Evolutionary conservation across 495 filamentous ascomycete genomes (phyloP), one percentile per base, ranked within the genome.

Genomic region (Evansstolkia leycettana): DNA sequence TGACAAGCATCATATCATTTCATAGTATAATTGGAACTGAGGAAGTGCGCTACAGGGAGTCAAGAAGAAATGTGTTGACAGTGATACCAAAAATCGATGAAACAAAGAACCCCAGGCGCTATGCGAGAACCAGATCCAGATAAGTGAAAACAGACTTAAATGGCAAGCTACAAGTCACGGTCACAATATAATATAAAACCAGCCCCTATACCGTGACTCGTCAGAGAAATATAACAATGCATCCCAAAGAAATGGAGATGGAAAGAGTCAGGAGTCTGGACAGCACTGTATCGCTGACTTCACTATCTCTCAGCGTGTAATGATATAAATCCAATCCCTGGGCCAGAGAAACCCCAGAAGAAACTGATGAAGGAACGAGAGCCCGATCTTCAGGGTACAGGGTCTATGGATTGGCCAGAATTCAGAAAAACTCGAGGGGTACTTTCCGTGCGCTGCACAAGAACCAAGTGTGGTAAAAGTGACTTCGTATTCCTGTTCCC

Each of bases 61-160:
- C 32, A 46, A 30, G 40, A 23, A 23, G 4, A 23, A 13, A 37
- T 34, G 36, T 29, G 28, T 14, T 26, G 33, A 38, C 36, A 39
- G 34, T 32, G 18, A 18, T 17, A 33, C 17, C 17, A 41, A 26
- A 41, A 16, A 19, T 23, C 37, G 40, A 24, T 27, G 17, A 38
- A 33, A 5, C 5, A 9, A 18, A 18, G 37, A 57, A 63, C 57
- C 57, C 53, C 60, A 51, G 47, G 49, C 60, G 60, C 60, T 64
- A 64, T 64, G 60, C 60, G 50, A 60, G 51, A 46, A 54, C 4
- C 10, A 50, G 55, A 42, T 47, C 47, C 42, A 59, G 52, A 46
- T 45, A 43, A 51, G 42, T 35, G 40, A 36, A 33, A 38, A 39
- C 39, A 51, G 37, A 36, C 46, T n/a, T 47, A 50, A 44, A 50